Base-by-base conservation (phyloP, 805 yeast genomes). In the Metschnikowia vanudenii region DNA sequence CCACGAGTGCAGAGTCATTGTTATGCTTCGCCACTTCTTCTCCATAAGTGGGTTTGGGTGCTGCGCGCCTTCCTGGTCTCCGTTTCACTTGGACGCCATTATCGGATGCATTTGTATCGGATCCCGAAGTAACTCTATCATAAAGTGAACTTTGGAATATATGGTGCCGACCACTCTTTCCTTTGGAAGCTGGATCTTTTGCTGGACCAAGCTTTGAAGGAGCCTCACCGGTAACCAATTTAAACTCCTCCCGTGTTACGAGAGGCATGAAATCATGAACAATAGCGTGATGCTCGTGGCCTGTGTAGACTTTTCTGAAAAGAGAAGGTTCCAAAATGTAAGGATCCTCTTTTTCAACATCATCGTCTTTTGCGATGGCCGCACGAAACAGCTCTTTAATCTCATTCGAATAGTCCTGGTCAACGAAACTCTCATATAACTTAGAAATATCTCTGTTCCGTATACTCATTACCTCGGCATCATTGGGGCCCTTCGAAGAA, bases 241-340 rank as follows among this genome's bases (percentile, higher is more conserved):
- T 58, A 52, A 72, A 71, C 55, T 72, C 77, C 19, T 55, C 68
- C 3, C 61, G 51, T 2, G 71, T 59, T 4, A 68, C 56, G 28
- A 72, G 54, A 3, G 76, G 74, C 74, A 71, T 71, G 56, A 67
- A 70, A 56, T 72, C 77, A 41, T 67, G 66, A 17, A 72, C 68
- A 4, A 54, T 46, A 9, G 58, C 58, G 10, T 41, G 30, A 32
- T 51, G 56, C n/a, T 39, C 35, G 12, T 43, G 46, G 18, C 47
- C 48, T 8, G 41, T 37, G 38, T 43, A 45, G 13, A 52, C 52
- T 35, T 37, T 46, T 16, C 43, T 29, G 51, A 47, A 53, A 12
- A 40, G 43, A 2, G 46, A 41, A 3, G 57, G 43, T 22, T 54
- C 55, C 16, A 51, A 37, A 4, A 35, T 24, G 22, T 36, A 35